Base-by-base conservation (phyloP, 2,329 filamentous ascomycete species). In the Sclerotinia minor region DNA sequence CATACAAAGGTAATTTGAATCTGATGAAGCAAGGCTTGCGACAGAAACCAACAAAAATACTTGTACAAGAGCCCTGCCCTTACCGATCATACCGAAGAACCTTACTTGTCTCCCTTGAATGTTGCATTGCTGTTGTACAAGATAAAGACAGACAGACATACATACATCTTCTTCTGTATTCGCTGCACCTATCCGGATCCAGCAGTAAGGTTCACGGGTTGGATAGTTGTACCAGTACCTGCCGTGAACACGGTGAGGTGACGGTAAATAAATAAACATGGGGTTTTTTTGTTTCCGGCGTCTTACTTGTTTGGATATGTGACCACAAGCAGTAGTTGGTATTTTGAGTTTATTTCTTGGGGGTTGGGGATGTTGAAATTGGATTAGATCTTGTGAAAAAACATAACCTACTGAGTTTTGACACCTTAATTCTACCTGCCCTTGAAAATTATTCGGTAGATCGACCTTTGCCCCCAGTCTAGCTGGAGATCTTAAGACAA, bases 171-270 rank as follows among this genome's bases (percentile, higher is more conserved):
- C 58, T 61, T 61, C 44, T 49, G 44, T 61, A 49, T 26, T 61
- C 58, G 44, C 58, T 61, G 58, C 58, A 61, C 58, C 58, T 61
- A 61, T 61, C 58, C 58, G 44, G 58, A 61, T 61, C 58, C 58
- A 61, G 58, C 44, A 50, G 44, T 61, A 35, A 61, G 58, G 58
- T 61, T 61, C 58, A 61, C 58, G 44, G 58, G 44, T 35, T 49
- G 58, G 29, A 49, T 24, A 24, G 58, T 35, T 49, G 44, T 24
- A 61, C 58, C 45, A 35, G n/a, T 38, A 35, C 58, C 44, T 61
- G 44, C 44, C 44, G 58, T 61, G 58, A 38, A 61, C 45, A 61
- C 44, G 58, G 58, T 38, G 58, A 49, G 29, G 58, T 35, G 5
- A 49, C 29, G 55, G 35, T 26, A 19, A 38, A 29, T 44, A 21